Base-by-base conservation (phyloP, 257 asterid genomes). In the Avicennia marina region DNA sequence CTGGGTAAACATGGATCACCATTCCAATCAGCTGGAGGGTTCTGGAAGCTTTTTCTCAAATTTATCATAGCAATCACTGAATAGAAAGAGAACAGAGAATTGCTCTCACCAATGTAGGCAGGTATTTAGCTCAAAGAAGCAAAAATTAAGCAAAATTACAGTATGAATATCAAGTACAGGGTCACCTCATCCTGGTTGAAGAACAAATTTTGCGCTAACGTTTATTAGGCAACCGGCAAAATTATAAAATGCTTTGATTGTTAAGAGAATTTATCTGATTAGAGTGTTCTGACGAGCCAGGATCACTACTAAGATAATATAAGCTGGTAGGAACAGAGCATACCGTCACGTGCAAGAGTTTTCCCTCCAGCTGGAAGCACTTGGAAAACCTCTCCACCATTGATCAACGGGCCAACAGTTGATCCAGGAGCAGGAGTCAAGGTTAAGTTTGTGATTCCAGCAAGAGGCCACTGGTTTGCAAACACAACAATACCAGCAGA, bases 1-100 rank as follows among this genome's bases (percentile, higher is more conserved):
- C 67, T 74, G 21, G 99, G 99, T 60, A 86, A 71, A 76, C 99
- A 93, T 0, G 99, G 99, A 75, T 93, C 99, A 31, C 99, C 97
- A 18, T 72, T 59, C 99, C 99, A 93, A 71, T 93, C 97, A 27
- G 75, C 60, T 0, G 96, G 99, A 67, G 94, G 81, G 74, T 80
- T 80, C 70, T 25, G 65, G 74, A 93, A 84, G 42, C 89, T 77
- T 29, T 44, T 58, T 70, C 77, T 84, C 69, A 93, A 58, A 47
- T 63, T 58, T 75, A 80, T 80, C 78, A 89, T 66, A 48, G 81
- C 83, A 67, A 82, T 74, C 65, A 89, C 99, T 93, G 81, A 80
- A 81, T n/a, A n/a, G n/a, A n/a, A n/a, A n/a, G n/a, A n/a, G n/a
- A n/a, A n/a, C n/a, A n/a, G n/a, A n/a, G n/a, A n/a, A n/a, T n/a